Evolutionary conservation across 495 filamentous ascomycete species (phyloP).

Genomic region (Penicillium taxi): DNA sequence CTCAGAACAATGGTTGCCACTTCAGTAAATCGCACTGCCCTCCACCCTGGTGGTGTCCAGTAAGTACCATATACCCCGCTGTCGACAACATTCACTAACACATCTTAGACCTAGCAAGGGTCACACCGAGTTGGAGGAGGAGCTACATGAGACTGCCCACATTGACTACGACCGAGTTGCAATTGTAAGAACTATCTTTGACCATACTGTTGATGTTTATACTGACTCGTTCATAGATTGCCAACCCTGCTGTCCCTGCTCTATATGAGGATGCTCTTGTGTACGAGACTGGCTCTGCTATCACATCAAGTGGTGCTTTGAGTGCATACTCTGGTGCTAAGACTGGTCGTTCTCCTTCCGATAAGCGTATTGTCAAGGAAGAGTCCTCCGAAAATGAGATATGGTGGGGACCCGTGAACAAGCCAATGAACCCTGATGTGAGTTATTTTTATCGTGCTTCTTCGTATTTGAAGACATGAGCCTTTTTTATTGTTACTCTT

Average conservation of each 20-base stretch:
- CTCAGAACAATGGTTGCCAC: constrained; percentile 61
- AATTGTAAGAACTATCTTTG: constrained; percentile 56
- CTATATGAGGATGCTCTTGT: constrained; percentile 99
- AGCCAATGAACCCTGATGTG: constrained; percentile 97
- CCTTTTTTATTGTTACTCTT: constrained; percentile 11
- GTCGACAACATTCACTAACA: constrained; percentile 21
- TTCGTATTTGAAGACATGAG: constrained; percentile 10
- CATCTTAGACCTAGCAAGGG: constrained; percentile 62
- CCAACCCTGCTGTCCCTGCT: constrained; percentile 84
- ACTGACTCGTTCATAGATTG: constrained; percentile 50
- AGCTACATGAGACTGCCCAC: constrained; percentile 95
- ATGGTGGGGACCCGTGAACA: constrained; percentile 99
- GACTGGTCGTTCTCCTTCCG: constrained; percentile 90
- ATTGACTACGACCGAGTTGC: constrained; percentile 99
- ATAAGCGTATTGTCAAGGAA: constrained; percentile 97
- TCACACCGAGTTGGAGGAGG: constrained; percentile 95
- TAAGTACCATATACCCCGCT: constrained; percentile 40
- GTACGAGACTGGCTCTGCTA: constrained; percentile 95
- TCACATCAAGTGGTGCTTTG: constrained; percentile 88
- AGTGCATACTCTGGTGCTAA: constrained; percentile 97
- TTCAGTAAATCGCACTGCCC: constrained; percentile 78
- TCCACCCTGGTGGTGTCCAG: constrained; percentile 89
- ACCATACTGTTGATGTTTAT: constrained; percentile 7
- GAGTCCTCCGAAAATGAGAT: constrained; percentile 79
- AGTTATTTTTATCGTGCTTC: constrained; percentile 34